Percentiles rank a stretch among this genome's conserved stretches.
Evolutionary conservation across 306 rosid species (phyloP).

Genomic region (Citrullus amarus): DNA sequence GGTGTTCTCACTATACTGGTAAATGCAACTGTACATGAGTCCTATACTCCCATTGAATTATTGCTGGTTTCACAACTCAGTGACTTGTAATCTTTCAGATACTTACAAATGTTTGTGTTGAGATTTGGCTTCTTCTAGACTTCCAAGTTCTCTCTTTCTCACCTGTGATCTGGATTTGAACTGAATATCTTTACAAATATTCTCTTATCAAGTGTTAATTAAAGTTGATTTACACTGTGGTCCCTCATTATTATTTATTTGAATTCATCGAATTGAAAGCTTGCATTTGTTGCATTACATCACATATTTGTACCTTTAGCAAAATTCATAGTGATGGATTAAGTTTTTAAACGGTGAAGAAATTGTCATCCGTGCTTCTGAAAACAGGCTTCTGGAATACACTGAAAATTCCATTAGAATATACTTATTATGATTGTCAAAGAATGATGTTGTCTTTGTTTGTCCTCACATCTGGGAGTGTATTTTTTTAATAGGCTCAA

Average conservation of each 20-base stretch:
- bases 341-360: no score
- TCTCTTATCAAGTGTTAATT: neutral
- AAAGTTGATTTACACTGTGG: neutral
- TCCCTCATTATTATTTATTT: neutral
- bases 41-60: neutral
- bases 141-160: neutral
- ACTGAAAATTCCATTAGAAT: no score
- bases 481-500: neutral
- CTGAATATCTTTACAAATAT: neutral
- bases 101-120: neutral
- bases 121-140: neutral
- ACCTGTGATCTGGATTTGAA: neutral
- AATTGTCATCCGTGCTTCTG: neutral
- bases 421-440: neutral
- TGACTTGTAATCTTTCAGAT: neutral
- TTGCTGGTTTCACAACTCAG: neutral
- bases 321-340: no score
- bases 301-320: neutral
- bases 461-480: neutral
- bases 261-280: neutral
- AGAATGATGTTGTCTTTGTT: neutral
- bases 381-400: neutral
- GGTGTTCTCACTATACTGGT: neutral
- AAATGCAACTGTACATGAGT: slow-evolving; percentile 7
- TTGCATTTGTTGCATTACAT: no score